Evolutionary conservation across 2,329 filamentous ascomycete genomes (phyloP).

Genomic region (Monosporascus sp.): DNA sequence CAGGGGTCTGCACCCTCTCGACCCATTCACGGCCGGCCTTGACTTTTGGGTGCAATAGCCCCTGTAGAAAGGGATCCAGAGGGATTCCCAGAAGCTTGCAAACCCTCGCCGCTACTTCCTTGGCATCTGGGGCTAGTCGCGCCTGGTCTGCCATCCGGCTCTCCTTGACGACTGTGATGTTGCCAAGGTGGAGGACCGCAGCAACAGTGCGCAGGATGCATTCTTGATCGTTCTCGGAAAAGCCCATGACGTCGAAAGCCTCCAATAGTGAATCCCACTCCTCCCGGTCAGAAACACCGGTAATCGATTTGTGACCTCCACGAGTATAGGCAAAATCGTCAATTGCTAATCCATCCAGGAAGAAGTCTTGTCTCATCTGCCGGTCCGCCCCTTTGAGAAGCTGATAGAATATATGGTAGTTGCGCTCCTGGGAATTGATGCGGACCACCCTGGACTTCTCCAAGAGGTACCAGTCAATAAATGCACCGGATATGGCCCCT

Average conservation of each 20-base stretch:
- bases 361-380: slow-evolving; percentile 67
- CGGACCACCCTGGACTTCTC: slow-evolving; percentile 97
- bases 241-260: slow-evolving; percentile 91
- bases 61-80: slow-evolving; percentile 78
- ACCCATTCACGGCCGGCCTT: slow-evolving; percentile 98
- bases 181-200: slow-evolving; percentile 88
- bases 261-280: slow-evolving; percentile 91
- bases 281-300: slow-evolving; percentile 80
- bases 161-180: slow-evolving; percentile 84
- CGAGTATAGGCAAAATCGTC: slow-evolving; percentile 89
- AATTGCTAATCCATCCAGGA: slow-evolving; percentile 69
- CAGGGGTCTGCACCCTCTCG: slow-evolving; percentile 94
- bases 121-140: slow-evolving; percentile 68
- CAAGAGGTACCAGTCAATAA: slow-evolving; percentile 96
- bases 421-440: slow-evolving; percentile 81
- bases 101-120: slow-evolving; percentile 69
- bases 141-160: slow-evolving; percentile 90
- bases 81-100: slow-evolving; percentile 82
- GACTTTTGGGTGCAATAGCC: slow-evolving; percentile 84
- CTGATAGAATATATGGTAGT: slow-evolving; percentile 98
- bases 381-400: slow-evolving; percentile 77
- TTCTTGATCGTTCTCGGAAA: slow-evolving; percentile 76
- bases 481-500: slow-evolving; percentile 90
- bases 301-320: slow-evolving; percentile 86
- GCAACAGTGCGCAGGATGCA: slow-evolving; percentile 84